These are phyloP conservation scores for Dichotomocladium elegans DNA, from an alignment of 371 early-diverging fungal genomes.

Conservation along the genomic window DNA sequence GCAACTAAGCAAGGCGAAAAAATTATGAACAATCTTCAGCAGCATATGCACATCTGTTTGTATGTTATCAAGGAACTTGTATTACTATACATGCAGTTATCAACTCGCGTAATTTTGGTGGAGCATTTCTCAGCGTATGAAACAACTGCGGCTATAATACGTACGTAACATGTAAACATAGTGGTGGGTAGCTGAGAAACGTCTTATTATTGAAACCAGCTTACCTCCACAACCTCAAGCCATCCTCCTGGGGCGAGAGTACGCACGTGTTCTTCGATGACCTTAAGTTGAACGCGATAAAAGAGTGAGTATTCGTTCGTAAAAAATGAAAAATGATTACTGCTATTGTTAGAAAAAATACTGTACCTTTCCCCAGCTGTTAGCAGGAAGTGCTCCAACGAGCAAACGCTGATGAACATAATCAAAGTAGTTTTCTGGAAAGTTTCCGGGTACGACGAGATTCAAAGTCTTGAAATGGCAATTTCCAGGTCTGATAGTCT, in stretches of 20 bases:
- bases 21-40: too few relatives aligned
- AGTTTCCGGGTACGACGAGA: conserved; percentile 46
- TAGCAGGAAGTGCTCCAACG: conserved; percentile 18
- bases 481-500: conserved; percentile 10
- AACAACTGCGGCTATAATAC: background rate
- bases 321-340: background rate
- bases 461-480: conserved; percentile 47
- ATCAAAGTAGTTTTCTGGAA: conserved; percentile 49
- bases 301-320: background rate
- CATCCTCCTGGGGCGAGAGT: conserved; percentile 41
- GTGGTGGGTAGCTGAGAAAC: background rate
- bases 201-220: too few relatives aligned
- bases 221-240: conserved; percentile 37
- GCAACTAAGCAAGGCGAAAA: too few relatives aligned
- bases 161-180: background rate
- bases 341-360: too few relatives aligned
- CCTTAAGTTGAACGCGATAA: background rate
- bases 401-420: conserved; percentile 49
- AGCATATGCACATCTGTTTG: too few relatives aligned
- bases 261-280: background rate
- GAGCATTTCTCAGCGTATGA: too few relatives aligned
- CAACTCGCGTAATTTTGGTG: too few relatives aligned
- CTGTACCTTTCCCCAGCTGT: too few relatives aligned
- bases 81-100: too few relatives aligned
- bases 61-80: too few relatives aligned